A percentile compares a stretch with the other conserved stretches of the same genome.
Evolutionary conservation across 768 basidiomycete genomes (phyloP).

Genomic region (Leccinum arenicola): DNA sequence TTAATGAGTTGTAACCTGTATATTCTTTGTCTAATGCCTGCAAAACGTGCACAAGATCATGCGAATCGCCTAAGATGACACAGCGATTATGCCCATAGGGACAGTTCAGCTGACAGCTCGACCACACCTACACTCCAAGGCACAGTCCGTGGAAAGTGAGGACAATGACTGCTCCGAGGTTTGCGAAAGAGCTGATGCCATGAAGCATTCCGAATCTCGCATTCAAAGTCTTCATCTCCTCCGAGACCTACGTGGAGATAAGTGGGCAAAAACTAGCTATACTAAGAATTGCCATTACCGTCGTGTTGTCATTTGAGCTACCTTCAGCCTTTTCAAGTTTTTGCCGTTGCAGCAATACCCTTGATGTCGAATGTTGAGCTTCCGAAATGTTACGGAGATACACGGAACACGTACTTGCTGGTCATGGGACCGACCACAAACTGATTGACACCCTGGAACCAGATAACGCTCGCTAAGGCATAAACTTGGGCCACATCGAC

Average conservation of each 20-base stretch:
- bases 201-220: constrained; percentile 64
- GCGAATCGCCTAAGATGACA: neutral
- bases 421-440: constrained; percentile 71
- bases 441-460: constrained; percentile 56
- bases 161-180: constrained; percentile 57
- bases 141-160: constrained; percentile 69
- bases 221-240: constrained; percentile 67
- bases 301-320: constrained; percentile 60
- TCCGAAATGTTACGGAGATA: neutral
- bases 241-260: constrained; percentile 49
- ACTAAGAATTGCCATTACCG: constrained; percentile 41
- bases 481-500: constrained; percentile 69
- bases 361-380: constrained; percentile 21
- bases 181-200: constrained; percentile 66
- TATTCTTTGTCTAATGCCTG: constrained; percentile 27
- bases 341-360: constrained; percentile 75
- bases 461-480: constrained; percentile 43
- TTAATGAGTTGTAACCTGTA: constrained; percentile 42
- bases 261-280: constrained; percentile 7
- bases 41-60: neutral
- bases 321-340: constrained; percentile 73
- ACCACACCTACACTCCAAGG: constrained; percentile 53
- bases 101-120: constrained; percentile 27
- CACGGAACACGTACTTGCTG: constrained; percentile 48
- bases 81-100: neutral